A percentile compares a stretch with the other conserved stretches of the same genome.
Evolutionary conservation across 2,329 filamentous ascomycete genomes (phyloP).

Genomic region (Colletotrichum liaoningense): DNA sequence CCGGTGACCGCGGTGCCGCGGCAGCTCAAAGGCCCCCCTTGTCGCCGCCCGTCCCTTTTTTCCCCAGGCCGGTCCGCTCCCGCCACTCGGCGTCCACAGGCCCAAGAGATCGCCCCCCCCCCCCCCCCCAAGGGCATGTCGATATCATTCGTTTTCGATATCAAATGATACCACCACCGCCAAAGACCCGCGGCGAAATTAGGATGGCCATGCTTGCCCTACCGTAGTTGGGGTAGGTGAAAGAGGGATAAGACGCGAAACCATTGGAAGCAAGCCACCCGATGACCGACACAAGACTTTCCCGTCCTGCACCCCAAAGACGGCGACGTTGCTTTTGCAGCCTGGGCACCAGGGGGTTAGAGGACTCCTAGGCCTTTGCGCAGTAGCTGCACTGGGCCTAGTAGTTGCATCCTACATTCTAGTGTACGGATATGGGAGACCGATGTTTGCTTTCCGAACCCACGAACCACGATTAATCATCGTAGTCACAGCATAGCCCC

Average conservation of each 20-base stretch:
- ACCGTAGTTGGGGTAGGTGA: background rate
- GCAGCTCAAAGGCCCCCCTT: conserved; percentile 2
- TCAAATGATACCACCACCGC: conserved; percentile 13
- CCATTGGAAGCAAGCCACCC: background rate
- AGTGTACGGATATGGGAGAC: background rate
- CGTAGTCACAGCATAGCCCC: background rate
- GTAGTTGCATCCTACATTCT: background rate
- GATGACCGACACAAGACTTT: background rate
- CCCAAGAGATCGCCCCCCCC: background rate
- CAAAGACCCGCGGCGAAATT: background rate
- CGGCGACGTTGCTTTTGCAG: background rate
- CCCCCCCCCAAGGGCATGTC: background rate
- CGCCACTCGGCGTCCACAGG: conserved; percentile 17
- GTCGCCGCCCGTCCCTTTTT: conserved; percentile 19
- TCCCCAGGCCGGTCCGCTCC: conserved; percentile 32
- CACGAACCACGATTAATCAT: background rate
- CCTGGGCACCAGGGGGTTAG: background rate
- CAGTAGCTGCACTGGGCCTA: background rate
- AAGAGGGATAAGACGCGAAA: background rate
- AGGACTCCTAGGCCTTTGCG: background rate
- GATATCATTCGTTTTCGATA: conserved; percentile 20
- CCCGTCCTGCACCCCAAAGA: background rate
- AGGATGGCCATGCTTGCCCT: background rate
- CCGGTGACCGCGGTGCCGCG: background rate
- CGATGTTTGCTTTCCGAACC: background rate